These are phyloP conservation scores for Xylaria venustula DNA, from an alignment of 495 filamentous ascomycete species.

Conservation along the genomic window DNA sequence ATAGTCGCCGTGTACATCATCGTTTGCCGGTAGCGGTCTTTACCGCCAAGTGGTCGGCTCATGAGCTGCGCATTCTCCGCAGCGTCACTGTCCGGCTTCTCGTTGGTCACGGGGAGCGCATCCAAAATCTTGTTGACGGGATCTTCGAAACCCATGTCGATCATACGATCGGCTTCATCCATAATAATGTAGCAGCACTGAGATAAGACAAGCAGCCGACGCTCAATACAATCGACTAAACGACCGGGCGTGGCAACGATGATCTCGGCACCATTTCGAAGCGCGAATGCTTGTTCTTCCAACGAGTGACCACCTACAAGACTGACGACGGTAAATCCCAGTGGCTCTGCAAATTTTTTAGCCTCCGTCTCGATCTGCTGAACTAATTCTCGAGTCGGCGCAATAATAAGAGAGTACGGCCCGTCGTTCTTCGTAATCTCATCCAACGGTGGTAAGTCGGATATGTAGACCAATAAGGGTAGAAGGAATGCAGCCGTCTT, in stretches of 20 bases:
- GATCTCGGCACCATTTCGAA: slow-evolving; percentile 96
- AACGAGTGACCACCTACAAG: slow-evolving; percentile 96
- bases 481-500: slow-evolving; percentile 97
- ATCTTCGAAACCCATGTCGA: slow-evolving; percentile 97
- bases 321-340: slow-evolving; percentile 94
- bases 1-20: slow-evolving; percentile 99
- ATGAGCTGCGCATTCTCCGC: slow-evolving; percentile 85
- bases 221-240: slow-evolving; percentile 94
- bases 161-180: slow-evolving; percentile 99
- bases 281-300: slow-evolving; percentile 89
- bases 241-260: slow-evolving; percentile 98
- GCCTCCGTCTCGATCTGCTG: slow-evolving; percentile 98
- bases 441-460: slow-evolving; percentile 79
- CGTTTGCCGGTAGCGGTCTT: slow-evolving; percentile 90
- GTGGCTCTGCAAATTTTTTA: slow-evolving; percentile 84
- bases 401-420: slow-evolving; percentile 93
- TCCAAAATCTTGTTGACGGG: slow-evolving; percentile 98
- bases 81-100: slow-evolving; percentile 94
- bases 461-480: slow-evolving; percentile 94
- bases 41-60: slow-evolving; percentile 76
- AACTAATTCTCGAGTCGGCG: slow-evolving; percentile 96
- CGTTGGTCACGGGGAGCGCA: slow-evolving; percentile 90
- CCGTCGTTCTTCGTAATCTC: slow-evolving; percentile 93
- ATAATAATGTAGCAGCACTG: slow-evolving; percentile 98
- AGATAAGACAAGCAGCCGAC: slow-evolving; percentile 83